A percentile compares a stretch with the other conserved stretches of the same genome.
These are phyloP conservation scores for Candida suzukii DNA, from an alignment of 805 yeast species.

Conservation along the genomic window DNA sequence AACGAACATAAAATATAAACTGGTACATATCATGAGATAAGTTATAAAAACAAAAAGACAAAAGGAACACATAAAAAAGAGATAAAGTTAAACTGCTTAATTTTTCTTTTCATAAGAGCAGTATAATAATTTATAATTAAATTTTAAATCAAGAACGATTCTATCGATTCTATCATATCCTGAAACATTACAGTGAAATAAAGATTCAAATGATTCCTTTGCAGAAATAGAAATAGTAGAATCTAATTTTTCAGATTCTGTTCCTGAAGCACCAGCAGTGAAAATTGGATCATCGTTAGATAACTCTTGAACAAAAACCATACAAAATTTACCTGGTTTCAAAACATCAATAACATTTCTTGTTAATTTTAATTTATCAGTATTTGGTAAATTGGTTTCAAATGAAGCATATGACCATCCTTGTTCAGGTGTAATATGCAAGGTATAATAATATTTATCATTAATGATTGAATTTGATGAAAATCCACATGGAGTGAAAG, in stretches of 20 bases:
- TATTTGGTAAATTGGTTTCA: conserved; percentile 71
- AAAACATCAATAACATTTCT: conserved; percentile 55
- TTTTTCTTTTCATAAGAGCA: conserved; percentile 44
- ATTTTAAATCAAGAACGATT: conserved; percentile 64
- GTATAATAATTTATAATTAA: conserved; percentile 65
- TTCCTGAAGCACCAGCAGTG: background rate
- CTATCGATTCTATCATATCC: conserved; percentile 60
- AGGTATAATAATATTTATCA: conserved; percentile 58
- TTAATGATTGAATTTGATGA: conserved; percentile 77
- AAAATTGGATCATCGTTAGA: background rate
- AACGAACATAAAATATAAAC: too few relatives aligned
- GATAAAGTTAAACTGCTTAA: background rate
- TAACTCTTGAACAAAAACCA: conserved; percentile 21
- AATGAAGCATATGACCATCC: conserved; percentile 97
- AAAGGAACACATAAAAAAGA: background rate
- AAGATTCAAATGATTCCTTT: conserved; percentile 1
- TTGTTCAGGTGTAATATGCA: conserved; percentile 89
- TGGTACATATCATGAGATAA: too few relatives aligned
- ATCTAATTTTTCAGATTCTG: too few relatives aligned
- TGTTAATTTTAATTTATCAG: conserved; percentile 49
- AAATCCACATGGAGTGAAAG: conserved; percentile 91
- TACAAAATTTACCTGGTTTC: conserved; percentile 69
- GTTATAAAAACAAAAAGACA: too few relatives aligned
- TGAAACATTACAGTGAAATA: conserved; percentile 27
- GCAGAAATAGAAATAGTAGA: too few relatives aligned